A percentile compares a stretch with the other conserved stretches of the same genome.
phyloP scores from a whole-genome alignment of 2,329 filamentous ascomycete genomes.

The Graphiopsis chlorocephala region DNA sequence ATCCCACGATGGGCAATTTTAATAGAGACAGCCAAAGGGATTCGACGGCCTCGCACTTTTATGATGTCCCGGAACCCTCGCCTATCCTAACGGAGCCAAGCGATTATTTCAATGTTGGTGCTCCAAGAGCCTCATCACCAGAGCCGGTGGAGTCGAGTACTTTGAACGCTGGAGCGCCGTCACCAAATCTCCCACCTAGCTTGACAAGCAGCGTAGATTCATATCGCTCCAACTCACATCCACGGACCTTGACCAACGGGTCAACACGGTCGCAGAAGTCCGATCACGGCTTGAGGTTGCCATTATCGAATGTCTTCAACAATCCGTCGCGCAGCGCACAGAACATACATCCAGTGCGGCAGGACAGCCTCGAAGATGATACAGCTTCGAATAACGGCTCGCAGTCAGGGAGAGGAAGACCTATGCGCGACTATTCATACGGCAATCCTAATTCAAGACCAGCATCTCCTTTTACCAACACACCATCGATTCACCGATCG shows the following conservation, averaged over 20 bases:
- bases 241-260: slow-evolving; percentile 41
- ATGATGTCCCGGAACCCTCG: slow-evolving; percentile 7
- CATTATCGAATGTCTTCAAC: slow-evolving; percentile 38
- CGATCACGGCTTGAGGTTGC: slow-evolving; percentile 28
- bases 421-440: slow-evolving; percentile 75
- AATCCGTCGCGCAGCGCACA: slow-evolving; percentile 42
- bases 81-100: slow-evolving; percentile 20
- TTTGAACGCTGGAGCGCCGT: slow-evolving; percentile 42
- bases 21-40: slow-evolving; percentile 15
- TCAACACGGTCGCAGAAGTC: slow-evolving; percentile 34
- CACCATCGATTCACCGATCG: slow-evolving; percentile 66
- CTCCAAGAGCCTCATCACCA: slow-evolving; percentile 46
- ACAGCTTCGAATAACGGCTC: slow-evolving; percentile 54
- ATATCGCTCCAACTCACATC: slow-evolving; percentile 36
- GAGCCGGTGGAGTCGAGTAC: slow-evolving; percentile 43
- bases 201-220: slow-evolving; percentile 36
- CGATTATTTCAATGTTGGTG: slow-evolving; percentile 42
- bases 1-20: slow-evolving; percentile 32
- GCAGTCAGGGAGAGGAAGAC: slow-evolving; percentile 55
- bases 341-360: slow-evolving; percentile 46
- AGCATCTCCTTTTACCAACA: slow-evolving; percentile 59
- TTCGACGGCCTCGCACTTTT: slow-evolving; percentile 10
- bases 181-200: slow-evolving; percentile 38
- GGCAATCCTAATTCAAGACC: slow-evolving; percentile 62
- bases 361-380: slow-evolving; percentile 64